phyloP scores from a whole-genome alignment of 768 basidiomycete genomes.

The Leccinum subtestaceum region DNA sequence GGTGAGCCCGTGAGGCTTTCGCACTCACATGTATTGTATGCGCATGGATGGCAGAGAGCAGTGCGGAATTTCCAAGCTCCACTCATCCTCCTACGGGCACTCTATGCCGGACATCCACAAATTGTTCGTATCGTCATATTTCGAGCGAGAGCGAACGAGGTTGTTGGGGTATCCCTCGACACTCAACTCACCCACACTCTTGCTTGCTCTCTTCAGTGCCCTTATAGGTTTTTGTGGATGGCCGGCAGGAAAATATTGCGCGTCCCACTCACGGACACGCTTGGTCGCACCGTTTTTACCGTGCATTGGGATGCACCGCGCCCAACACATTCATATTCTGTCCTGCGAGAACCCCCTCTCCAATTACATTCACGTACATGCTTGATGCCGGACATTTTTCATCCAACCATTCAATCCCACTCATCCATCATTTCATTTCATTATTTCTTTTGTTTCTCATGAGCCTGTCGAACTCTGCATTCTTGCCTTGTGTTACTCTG shows the following conservation, averaged over 20 bases:
- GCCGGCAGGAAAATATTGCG: neutral
- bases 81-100: conserved; percentile 13
- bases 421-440: neutral
- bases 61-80: conserved; percentile 4
- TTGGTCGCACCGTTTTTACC: neutral
- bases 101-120: neutral
- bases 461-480: neutral
- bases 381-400: neutral
- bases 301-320: neutral
- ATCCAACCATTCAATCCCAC: neutral
- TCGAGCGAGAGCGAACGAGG: neutral
- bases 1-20: conserved; percentile 7
- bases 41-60: neutral
- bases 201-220: neutral
- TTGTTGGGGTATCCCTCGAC: neutral
- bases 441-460: neutral
- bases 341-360: neutral
- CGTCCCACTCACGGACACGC: neutral
- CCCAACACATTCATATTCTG: neutral
- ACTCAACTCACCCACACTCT: neutral
- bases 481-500: neutral
- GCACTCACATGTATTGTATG: neutral
- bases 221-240: neutral
- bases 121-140: conserved; percentile 1
- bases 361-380: conserved; percentile 6